Evolutionary conservation across 495 filamentous ascomycete species (phyloP).

Genomic region (Poronia punctata): DNA sequence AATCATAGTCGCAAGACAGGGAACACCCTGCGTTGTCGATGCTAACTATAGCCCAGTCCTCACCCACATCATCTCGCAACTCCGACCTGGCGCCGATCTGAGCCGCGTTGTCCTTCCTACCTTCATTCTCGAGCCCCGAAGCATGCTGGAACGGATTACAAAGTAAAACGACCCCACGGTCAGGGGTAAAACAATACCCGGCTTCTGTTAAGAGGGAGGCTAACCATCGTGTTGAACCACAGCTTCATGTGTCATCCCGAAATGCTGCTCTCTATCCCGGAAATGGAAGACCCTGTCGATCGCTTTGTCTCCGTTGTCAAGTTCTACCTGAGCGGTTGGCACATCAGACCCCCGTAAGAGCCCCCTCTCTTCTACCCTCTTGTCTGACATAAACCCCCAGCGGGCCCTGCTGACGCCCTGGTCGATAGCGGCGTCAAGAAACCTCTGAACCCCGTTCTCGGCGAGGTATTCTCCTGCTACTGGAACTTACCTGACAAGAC

Average conservation of each 20-base stretch:
- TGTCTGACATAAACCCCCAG: background rate
- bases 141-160: slow-evolving; percentile 97
- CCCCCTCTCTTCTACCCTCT: slow-evolving; percentile 12
- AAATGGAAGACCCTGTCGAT: slow-evolving; percentile 81
- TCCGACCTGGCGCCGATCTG: slow-evolving; percentile 90
- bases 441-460: slow-evolving; percentile 92
- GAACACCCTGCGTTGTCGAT: slow-evolving; percentile 4
- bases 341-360: slow-evolving; percentile 91
- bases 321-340: slow-evolving; percentile 98
- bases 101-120: slow-evolving; percentile 92
- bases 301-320: slow-evolving; percentile 93
- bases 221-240: slow-evolving; percentile 17
- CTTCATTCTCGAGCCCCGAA: slow-evolving; percentile 94
- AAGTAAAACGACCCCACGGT: slow-evolving; percentile 53
- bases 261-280: slow-evolving; percentile 79
- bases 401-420: slow-evolving; percentile 15
- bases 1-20: background rate
- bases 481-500: slow-evolving; percentile 89
- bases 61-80: slow-evolving; percentile 91
- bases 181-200: background rate
- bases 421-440: slow-evolving; percentile 89
- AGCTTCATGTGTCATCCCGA: slow-evolving; percentile 99
- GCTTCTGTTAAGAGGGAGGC: slow-evolving; percentile 1
- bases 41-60: slow-evolving; percentile 51
- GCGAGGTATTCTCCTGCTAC: slow-evolving; percentile 89